Base-by-base conservation (phyloP, 1,284 basidiomycete genomes). In the Cryptococcus wingfieldii region DNA sequence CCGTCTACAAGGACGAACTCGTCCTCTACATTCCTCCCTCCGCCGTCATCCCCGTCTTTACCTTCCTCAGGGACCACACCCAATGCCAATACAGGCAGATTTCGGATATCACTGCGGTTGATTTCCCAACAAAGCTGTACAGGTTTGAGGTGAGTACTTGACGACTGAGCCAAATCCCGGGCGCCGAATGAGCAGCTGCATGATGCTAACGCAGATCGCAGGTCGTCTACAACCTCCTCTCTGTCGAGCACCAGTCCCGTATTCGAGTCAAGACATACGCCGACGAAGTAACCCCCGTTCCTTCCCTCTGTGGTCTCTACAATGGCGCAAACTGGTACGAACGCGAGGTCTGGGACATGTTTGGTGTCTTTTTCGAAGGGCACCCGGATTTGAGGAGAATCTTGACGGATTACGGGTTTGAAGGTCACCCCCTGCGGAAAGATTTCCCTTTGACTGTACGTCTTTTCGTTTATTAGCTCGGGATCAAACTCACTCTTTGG, bases 181-280 rank as follows among this genome's bases (percentile, higher is more conserved):
- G 31, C 31, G 31, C 31, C 31, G 31, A 34, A 6, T 34, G 31
- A 34, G 10, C 10, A 34, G 9, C 9, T 38, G 28, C 10, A 23
- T 18, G n/a, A 27, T 28, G 38, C 48, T 38, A 34, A 47, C 46
- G 10, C 31, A 14, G 38, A 13, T 38, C 34, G 42, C 62, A 77
- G 76, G 86, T 98, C 53, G 92, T 96, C 38, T 99, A 99, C 79
- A 89, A 98, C 79, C 80, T 99, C 62, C 80, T 98, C 64, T 93
- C 89, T 68, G 79, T 93, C 67, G 85, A 86, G 34, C 79, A 81
- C 75, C 80, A 81, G 64, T 79, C 80, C 27, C 83, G 96, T 63
- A 90, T 99, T 72, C 82, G 96, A 54, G 93, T 99, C 66, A 99
- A 98, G 84, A 98, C 96, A 0, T 98, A 96, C 75, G 92, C 93